phyloP scores from a whole-genome alignment of 345 rosid genomes.

The Murraya koenigii region DNA sequence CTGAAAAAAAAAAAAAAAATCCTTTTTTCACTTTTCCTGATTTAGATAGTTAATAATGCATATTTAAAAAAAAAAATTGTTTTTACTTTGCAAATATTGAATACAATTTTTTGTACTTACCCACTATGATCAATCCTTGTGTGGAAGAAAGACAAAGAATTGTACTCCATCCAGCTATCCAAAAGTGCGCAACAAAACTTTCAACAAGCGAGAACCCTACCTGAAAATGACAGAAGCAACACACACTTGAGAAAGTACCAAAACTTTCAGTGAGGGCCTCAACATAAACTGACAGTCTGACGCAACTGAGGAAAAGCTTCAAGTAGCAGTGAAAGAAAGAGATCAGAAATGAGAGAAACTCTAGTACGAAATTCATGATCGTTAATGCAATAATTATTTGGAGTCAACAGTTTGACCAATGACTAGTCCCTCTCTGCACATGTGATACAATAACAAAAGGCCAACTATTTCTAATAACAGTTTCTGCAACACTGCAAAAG shows the following conservation, averaged over 20 bases:
- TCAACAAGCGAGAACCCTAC: constrained; percentile 6
- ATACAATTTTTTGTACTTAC: neutral
- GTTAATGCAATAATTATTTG: neutral
- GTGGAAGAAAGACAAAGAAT: neutral
- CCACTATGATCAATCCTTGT: neutral
- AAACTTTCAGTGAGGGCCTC: constrained; percentile 19
- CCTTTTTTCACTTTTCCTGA: too few relatives aligned
- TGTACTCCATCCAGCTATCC: neutral
- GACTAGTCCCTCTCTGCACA: constrained; percentile 20
- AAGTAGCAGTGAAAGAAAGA: neutral
- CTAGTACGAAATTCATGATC: constrained; percentile 8
- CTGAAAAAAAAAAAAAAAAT: too few relatives aligned
- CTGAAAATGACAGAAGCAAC: constrained; percentile 20
- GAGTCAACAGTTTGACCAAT: constrained; percentile 30
- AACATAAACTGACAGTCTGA: constrained; percentile 12
- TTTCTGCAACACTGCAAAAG: constrained; percentile 27
- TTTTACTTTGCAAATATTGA: too few relatives aligned
- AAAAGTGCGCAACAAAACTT: neutral
- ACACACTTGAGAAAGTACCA: constrained; percentile 9
- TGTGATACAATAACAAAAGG: constrained; percentile 15
- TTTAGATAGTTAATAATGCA: too few relatives aligned
- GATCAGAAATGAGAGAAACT: neutral
- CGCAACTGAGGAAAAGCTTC: neutral
- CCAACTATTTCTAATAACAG: constrained; percentile 10
- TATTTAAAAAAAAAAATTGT: too few relatives aligned